phyloP scores from a whole-genome alignment of 805 yeast species.

The Hanseniaspora clermontiae region DNA sequence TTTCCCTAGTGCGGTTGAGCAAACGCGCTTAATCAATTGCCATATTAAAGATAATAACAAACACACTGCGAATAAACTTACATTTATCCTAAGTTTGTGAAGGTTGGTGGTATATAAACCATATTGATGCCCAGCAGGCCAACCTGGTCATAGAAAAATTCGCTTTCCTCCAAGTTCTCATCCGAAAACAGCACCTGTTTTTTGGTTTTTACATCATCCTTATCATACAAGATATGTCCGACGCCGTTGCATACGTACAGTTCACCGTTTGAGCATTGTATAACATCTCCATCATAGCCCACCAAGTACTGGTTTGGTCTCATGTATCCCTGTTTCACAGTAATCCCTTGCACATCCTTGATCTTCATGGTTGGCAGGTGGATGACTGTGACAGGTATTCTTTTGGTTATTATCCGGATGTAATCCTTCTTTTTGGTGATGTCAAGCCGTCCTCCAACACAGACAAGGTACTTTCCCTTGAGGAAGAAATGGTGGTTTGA shows the following conservation, averaged over 20 bases:
- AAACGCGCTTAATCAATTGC: neutral
- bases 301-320: neutral
- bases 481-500: neutral
- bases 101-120: neutral
- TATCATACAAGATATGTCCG: neutral
- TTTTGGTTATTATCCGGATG: neutral
- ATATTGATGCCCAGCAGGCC: neutral
- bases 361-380: conserved; percentile 6
- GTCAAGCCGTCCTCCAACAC: conserved; percentile 3
- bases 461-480: conserved; percentile 2
- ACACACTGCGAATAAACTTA: too few species aligned
- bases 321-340: neutral
- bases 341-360: neutral
- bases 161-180: neutral
- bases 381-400: neutral
- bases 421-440: neutral
- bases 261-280: neutral
- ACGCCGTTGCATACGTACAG: neutral
- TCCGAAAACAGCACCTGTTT: neutral
- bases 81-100: neutral
- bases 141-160: neutral
- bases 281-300: conserved; percentile 1
- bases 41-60: neutral
- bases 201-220: neutral
- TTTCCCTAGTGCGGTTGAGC: neutral